These are phyloP conservation scores for Pythium sukuiense DNA, from an alignment of 352 stramenopile genomes.

Conservation along the genomic window DNA sequence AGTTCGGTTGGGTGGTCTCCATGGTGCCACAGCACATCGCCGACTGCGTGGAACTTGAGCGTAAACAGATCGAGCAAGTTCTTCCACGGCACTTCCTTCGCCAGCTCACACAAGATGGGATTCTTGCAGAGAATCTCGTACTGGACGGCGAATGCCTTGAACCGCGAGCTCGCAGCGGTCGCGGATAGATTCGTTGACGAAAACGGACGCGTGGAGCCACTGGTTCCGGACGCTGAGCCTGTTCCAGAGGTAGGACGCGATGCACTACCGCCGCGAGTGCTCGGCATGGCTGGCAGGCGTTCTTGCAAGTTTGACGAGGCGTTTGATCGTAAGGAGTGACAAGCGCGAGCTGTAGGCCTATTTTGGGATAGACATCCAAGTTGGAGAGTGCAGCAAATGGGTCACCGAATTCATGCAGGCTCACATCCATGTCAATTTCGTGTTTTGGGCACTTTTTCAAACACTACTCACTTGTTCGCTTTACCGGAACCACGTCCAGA, in stretches of 20 bases:
- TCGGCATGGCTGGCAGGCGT: neutral
- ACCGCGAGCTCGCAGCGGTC: slow-evolving; percentile 45
- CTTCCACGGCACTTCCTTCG: slow-evolving; percentile 55
- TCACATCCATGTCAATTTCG: neutral
- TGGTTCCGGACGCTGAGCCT: slow-evolving; percentile 3
- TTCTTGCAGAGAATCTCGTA: slow-evolving; percentile 55
- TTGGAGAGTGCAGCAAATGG: too few species aligned
- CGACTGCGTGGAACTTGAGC: slow-evolving; percentile 52
- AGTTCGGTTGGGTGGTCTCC: slow-evolving; percentile 45
- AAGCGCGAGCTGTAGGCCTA: neutral
- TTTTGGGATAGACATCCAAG: neutral
- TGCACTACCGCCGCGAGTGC: neutral
- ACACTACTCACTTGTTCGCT: neutral
- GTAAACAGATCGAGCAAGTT: slow-evolving; percentile 59
- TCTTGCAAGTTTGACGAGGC: neutral
- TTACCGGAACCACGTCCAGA: neutral
- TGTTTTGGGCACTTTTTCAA: neutral
- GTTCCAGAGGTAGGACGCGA: neutral
- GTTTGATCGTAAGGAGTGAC: neutral
- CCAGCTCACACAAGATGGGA: slow-evolving; percentile 40
- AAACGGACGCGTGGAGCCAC: slow-evolving; percentile 30
- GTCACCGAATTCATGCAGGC: too few species aligned
- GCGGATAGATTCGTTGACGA: slow-evolving; percentile 49
- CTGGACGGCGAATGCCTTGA: slow-evolving; percentile 58
- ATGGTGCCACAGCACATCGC: slow-evolving; percentile 42